Base-by-base conservation (phyloP, 1,284 basidiomycete genomes). In the Mycosarcoma maydis region DNA sequence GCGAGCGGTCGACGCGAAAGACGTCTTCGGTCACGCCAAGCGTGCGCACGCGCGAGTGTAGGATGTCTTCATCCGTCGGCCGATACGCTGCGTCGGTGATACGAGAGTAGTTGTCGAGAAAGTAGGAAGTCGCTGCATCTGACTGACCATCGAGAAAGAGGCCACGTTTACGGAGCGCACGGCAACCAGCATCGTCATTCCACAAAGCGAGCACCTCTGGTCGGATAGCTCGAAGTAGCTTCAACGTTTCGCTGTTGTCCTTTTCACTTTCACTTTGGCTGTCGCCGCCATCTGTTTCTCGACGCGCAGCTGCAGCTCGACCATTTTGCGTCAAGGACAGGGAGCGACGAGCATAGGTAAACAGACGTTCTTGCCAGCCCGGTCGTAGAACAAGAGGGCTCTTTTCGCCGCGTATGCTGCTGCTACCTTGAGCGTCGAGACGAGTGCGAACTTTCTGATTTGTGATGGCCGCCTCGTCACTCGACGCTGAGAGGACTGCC, bases 1-100 rank as follows among this genome's bases (percentile, higher is more conserved):
- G 53, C 5, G 37, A 22, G 3, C 53, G 52, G 27, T 70, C 62
- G 3, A 75, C 42, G 11, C 47, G 42, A 40, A 77, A 73, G 10
- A 43, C n/a, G 34, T 56, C 48, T 43, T 75, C 71, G 17, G 65
- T 71, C 0, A 73, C 52, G 2, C 75, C 75, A 7, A 73, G 16
- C 6, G 75, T 77, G 11, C 73, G 70, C 3, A 77, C 75, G 17
- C 74, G 64, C 3, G 74, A 67, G 38, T 71, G 65, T 17, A 76
- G 40, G 36, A 76, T 75, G 32, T 76, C 74, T 27, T 76, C 61
- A 29, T 76, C 70, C 0, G 42, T 55, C 0, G 74, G 72, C 20
- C 19, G 5, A 43, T 64, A 76, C 27, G 13, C 22, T 0, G 45
- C 13, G 0, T 26, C 11, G 2, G 38, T 20, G 40, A 76, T 67